Evolutionary conservation across 768 basidiomycete genomes (phyloP), one percentile per base, ranked within the genome.

Genomic region (Lepiota venenata): DNA sequence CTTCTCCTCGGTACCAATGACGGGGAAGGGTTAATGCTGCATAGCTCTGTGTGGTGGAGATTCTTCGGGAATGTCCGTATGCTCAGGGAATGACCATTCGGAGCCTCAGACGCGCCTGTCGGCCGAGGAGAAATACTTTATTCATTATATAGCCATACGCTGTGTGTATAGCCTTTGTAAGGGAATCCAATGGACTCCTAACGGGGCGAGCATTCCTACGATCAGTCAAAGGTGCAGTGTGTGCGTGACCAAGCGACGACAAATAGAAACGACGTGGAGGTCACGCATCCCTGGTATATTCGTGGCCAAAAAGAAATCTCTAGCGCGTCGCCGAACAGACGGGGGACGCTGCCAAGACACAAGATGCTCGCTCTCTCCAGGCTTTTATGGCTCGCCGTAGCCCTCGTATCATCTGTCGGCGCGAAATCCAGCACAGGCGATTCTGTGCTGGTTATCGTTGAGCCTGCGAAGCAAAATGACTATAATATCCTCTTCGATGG

Each of bases 401-500:
- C 67, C 38, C 57, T 74, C 38, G 61, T 64, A 32, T 59, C 63
- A 27, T 48, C 67, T 27, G 64, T 67, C 20, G 58, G 76, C 64
- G 87, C 89, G 48, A 83, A 76, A 62, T 92, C 91, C n/a, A 91
- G 90, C 71, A 75, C 85, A 9, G 91, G 89, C 12, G 78, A 87
- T 69, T 86, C 84, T 25, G 88, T 97, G 15, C 81, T 98, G 12
- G 88, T 97, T 43, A 78, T 96, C 12, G 75, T 96, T 32, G 93
- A 98, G 66, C 81, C 85, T 1, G 74, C 73, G 29, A 70, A 86
- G n/a, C 75, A 82, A 63, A 80, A 78, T 66, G 78, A 88, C 60
- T 98, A 88, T 68, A 87, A 88, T 9, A 71, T 85, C 63, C 96
- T 97, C 80, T 95, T 92, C 69, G 69, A 78, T 50, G 85, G 83